Percentiles rank a stretch among this genome's conserved stretches.
These are phyloP conservation scores for Paecilomyces dactylethromorphus DNA, from an alignment of 2,329 filamentous ascomycete genomes.

Conservation along the genomic window DNA sequence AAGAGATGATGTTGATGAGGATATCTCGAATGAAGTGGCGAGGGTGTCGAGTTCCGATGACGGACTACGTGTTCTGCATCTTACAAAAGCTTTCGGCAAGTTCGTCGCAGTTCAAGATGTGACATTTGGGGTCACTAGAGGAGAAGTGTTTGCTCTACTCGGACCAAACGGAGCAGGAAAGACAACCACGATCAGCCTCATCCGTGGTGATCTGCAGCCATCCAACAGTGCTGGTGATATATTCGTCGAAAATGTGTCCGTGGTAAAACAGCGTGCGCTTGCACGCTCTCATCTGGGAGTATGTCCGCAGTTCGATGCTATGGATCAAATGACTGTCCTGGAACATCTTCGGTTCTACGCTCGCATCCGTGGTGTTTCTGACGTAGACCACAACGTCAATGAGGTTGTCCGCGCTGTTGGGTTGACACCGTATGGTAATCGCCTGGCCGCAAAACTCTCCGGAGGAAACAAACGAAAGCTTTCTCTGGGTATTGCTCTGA, in stretches of 20 bases:
- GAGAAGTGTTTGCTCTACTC: constrained; percentile 81
- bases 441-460: constrained; percentile 73
- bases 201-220: constrained; percentile 80
- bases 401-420: constrained; percentile 78
- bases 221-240: constrained; percentile 67
- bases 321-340: constrained; percentile 82
- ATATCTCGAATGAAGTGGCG: constrained; percentile 58
- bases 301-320: constrained; percentile 80
- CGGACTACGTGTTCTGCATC: constrained; percentile 69
- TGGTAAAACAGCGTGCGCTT: constrained; percentile 62
- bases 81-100: constrained; percentile 72
- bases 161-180: constrained; percentile 92
- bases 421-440: constrained; percentile 60
- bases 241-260: constrained; percentile 69
- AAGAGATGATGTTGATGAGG: constrained; percentile 42
- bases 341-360: constrained; percentile 90
- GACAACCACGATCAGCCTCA: constrained; percentile 79
- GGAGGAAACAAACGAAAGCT: constrained; percentile 95
- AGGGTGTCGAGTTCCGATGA: constrained; percentile 57
- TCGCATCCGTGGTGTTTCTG: constrained; percentile 67
- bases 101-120: constrained; percentile 82
- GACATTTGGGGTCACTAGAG: constrained; percentile 70
- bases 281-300: constrained; percentile 79
- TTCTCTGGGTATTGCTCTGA: constrained; percentile 79
- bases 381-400: constrained; percentile 69